These are phyloP conservation scores for Trichoderma cornu-damae DNA, from an alignment of 2,329 filamentous ascomycete genomes.

Conservation along the genomic window DNA sequence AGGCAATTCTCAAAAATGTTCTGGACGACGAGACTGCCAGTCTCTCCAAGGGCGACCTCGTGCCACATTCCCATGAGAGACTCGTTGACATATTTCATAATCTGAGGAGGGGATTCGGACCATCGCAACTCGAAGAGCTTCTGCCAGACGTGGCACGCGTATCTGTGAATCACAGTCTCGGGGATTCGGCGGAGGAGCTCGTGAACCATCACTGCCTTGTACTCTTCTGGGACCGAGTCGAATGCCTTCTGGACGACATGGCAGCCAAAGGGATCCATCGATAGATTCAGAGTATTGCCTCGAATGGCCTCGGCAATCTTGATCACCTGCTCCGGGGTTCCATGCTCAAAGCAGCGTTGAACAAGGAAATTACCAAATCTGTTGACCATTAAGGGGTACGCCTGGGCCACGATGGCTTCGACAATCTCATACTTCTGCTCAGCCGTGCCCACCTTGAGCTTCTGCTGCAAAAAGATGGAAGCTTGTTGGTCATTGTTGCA, in stretches of 20 bases:
- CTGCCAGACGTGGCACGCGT: conserved; percentile 99
- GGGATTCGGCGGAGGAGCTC: conserved; percentile 92
- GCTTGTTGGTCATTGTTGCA: conserved; percentile 99
- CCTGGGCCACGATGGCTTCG: conserved; percentile 89
- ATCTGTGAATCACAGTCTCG: conserved; percentile 96
- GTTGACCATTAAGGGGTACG: conserved; percentile 95
- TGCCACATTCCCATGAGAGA: conserved; percentile 97
- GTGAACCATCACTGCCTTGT: conserved; percentile 98
- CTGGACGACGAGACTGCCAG: conserved; percentile 94
- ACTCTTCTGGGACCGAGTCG: conserved; percentile 93
- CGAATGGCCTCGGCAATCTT: conserved; percentile 92
- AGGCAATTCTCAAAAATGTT: conserved; percentile 99
- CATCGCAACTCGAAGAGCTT: conserved; percentile 97
- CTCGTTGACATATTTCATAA: conserved; percentile 98
- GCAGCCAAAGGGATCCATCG: conserved; percentile 98
- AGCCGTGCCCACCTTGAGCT: conserved; percentile 90
- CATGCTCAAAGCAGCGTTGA: conserved; percentile 97
- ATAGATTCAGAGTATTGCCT: conserved; percentile 87
- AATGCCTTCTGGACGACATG: conserved; percentile 99
- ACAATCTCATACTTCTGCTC: conserved; percentile 98
- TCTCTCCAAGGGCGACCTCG: conserved; percentile 94
- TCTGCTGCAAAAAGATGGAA: conserved; percentile 97
- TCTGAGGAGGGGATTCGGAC: conserved; percentile 89
- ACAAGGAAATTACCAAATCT: conserved; percentile 98
- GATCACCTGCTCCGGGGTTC: conserved; percentile 88